Percentiles rank a stretch among this genome's conserved stretches.
Conservation (phyloP, 257 asterid species). For the Paraleonurus japonicus region DNA sequence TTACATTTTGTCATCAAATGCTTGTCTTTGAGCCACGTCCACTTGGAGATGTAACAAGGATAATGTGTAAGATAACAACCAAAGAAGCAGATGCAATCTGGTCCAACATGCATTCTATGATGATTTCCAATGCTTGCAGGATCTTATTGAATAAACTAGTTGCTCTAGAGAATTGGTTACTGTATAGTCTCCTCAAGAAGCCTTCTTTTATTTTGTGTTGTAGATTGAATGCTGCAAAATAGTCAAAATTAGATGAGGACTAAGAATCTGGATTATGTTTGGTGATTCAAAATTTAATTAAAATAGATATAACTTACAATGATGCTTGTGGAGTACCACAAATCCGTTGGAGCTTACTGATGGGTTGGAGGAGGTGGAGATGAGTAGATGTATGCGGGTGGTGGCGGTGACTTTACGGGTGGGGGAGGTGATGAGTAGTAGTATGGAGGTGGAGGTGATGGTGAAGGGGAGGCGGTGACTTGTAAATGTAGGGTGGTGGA, state of each 20-base stretch:
- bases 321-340: constrained; percentile 12
- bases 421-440: constrained; percentile 43
- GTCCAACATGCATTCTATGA: constrained; percentile 26
- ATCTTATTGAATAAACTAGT: constrained; percentile 36
- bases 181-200: constrained; percentile 18
- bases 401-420: constrained; percentile 35
- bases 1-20: no score
- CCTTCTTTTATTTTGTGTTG: constrained; percentile 33
- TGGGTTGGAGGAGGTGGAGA: constrained; percentile 57
- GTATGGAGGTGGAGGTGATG: constrained; percentile 34
- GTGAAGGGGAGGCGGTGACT: constrained; percentile 39
- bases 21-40: no score
- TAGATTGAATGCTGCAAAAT: constrained; percentile 32
- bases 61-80: constrained; percentile 28
- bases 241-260: background rate
- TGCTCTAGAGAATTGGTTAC: background rate
- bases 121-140: constrained; percentile 25
- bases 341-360: constrained; percentile 22
- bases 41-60: constrained; percentile 23
- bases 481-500: constrained; percentile 30
- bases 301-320: constrained; percentile 32
- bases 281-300: background rate
- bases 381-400: constrained; percentile 38
- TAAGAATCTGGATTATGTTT: background rate
- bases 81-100: constrained; percentile 30